These are phyloP conservation scores for Ascomycota sp. DNA, from an alignment of 2,329 filamentous ascomycete species.

Conservation along the genomic window DNA sequence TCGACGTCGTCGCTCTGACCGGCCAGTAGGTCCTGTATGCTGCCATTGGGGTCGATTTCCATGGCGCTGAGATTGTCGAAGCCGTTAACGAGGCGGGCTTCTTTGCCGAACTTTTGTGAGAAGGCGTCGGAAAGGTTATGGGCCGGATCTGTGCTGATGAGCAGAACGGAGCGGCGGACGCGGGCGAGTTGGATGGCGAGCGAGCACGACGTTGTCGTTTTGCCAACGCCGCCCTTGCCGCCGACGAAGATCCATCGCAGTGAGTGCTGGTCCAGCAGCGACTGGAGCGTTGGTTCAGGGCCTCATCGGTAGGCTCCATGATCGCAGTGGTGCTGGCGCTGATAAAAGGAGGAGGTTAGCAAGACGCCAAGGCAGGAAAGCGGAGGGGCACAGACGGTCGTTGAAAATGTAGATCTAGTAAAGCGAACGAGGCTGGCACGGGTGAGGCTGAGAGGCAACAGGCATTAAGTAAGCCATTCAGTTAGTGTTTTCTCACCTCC, in stretches of 20 bases:
- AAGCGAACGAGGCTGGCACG: too few species aligned
- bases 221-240: slow-evolving; percentile 94
- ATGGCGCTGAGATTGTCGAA: slow-evolving; percentile 68
- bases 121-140: too few species aligned
- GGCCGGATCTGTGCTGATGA: slow-evolving; percentile 42
- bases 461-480: too few species aligned
- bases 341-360: too few species aligned
- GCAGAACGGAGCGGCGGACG: slow-evolving; percentile 82
- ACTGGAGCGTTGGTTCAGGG: slow-evolving; percentile 85
- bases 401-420: too few species aligned
- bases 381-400: too few species aligned
- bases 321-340: too few species aligned
- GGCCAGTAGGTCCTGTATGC: slow-evolving; percentile 83
- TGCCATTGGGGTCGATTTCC: slow-evolving; percentile 97
- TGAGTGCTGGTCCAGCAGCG: slow-evolving; percentile 83
- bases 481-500: too few species aligned
- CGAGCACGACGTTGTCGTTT: slow-evolving; percentile 98
- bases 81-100: too few species aligned
- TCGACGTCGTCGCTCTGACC: slow-evolving; percentile 55
- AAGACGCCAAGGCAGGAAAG: too few species aligned
- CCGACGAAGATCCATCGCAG: slow-evolving; percentile 98
- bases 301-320: slow-evolving; percentile 35
- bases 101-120: slow-evolving; percentile 7
- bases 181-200: slow-evolving; percentile 94
- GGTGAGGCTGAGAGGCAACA: too few species aligned